Conservation (phyloP, 208 protist species). For the Novymonas esmeraldas region DNA sequence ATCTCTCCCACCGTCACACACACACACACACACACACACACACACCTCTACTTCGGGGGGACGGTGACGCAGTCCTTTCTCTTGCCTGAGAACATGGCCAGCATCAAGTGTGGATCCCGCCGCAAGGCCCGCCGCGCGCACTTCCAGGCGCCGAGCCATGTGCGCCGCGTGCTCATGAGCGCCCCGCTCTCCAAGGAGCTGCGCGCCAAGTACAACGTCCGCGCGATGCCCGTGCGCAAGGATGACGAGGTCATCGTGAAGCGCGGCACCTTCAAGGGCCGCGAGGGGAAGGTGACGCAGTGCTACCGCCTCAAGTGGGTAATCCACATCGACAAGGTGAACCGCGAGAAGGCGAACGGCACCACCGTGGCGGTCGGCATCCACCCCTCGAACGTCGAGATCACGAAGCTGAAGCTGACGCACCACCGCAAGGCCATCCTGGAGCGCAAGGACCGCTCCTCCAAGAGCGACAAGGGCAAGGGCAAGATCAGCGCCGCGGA, state of each 20-base stretch:
- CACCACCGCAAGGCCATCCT: slow-evolving; percentile 98
- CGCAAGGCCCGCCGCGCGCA: slow-evolving; percentile 99
- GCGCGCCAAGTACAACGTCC: slow-evolving; percentile 98
- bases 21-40: neutral
- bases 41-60: too few relatives aligned
- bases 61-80: too few relatives aligned
- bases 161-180: slow-evolving; percentile 98
- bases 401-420: slow-evolving; percentile 99
- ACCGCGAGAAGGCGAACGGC: slow-evolving; percentile 97
- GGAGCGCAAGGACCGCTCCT: slow-evolving; percentile 92
- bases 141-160: slow-evolving; percentile 97
- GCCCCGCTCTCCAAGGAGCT: slow-evolving; percentile 99
- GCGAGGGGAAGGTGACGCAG: slow-evolving; percentile 96
- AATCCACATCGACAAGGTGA: slow-evolving; percentile 99
- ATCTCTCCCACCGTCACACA: neutral
- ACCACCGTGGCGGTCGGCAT: slow-evolving; percentile 95
- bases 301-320: slow-evolving; percentile 99
- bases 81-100: slow-evolving; percentile 69
- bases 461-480: slow-evolving; percentile 92
- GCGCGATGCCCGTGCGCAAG: slow-evolving; percentile 98
- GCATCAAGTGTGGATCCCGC: slow-evolving; percentile 91
- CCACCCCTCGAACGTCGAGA: slow-evolving; percentile 99
- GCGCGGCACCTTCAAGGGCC: slow-evolving; percentile 96
- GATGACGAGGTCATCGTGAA: slow-evolving; percentile 99
- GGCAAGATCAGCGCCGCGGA: slow-evolving; percentile 90